Percentiles rank a stretch among this genome's conserved stretches.
phyloP scores from a whole-genome alignment of 2,329 filamentous ascomycete genomes.

The Sclerotinia glacialis region DNA sequence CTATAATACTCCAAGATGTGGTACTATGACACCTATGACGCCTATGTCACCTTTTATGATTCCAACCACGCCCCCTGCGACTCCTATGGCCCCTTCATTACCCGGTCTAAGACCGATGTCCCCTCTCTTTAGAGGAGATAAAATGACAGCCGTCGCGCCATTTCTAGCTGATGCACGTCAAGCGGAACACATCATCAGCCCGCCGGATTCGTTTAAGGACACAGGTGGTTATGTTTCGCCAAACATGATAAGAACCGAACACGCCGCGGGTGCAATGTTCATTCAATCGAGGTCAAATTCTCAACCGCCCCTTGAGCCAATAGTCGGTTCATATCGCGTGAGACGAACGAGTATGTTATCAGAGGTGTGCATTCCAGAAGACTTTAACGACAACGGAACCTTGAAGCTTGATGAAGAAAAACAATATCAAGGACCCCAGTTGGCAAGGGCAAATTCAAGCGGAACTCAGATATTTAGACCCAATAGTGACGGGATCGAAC shows the following conservation, averaged over 20 bases:
- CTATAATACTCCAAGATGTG: conserved; percentile 33
- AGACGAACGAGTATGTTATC: conserved; percentile 15
- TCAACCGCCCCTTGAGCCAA: conserved; percentile 3
- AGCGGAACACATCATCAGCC: conserved; percentile 26
- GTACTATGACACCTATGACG: conserved; percentile 21
- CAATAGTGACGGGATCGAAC: conserved; percentile 33
- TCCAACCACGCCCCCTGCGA: not conserved
- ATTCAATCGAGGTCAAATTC: conserved; percentile 14
- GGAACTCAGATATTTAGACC: conserved; percentile 37
- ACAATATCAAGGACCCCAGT: conserved; percentile 8
- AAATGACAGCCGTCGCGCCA: not conserved
- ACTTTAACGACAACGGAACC: conserved; percentile 8
- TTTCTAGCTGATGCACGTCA: not conserved
- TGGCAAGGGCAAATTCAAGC: conserved; percentile 34
- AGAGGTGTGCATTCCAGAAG: conserved; percentile 21
- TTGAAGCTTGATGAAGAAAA: not conserved
- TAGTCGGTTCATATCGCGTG: not conserved
- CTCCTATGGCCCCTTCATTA: not conserved
- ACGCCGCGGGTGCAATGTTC: conserved; percentile 10
- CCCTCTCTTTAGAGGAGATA: conserved; percentile 4
- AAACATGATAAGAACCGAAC: conserved; percentile 16
- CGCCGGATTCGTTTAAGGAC: not conserved
- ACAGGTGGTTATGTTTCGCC: conserved; percentile 16
- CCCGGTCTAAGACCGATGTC: conserved; percentile 1
- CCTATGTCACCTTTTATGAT: not conserved